A percentile compares a stretch with the other conserved stretches of the same genome.
Conservation (phyloP, 768 basidiomycete species). For the Cyathus striatus region DNA sequence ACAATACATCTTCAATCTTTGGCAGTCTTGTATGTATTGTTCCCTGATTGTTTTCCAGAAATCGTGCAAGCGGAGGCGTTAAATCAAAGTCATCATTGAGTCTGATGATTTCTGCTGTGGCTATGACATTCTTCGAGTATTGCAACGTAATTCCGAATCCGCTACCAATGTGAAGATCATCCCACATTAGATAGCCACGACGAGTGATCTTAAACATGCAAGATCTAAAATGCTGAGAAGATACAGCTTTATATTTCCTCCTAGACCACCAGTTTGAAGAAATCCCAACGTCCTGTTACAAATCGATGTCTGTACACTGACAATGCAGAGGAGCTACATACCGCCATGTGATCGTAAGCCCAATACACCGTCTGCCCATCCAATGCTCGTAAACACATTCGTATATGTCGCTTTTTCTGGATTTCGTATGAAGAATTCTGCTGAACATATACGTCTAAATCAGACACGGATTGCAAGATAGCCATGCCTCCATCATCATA, state of each 20-base stretch:
- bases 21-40: slow-evolving; percentile 39
- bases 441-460: slow-evolving; percentile 53
- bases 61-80: slow-evolving; percentile 56
- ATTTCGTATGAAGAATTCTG: slow-evolving; percentile 57
- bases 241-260: slow-evolving; percentile 47
- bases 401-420: slow-evolving; percentile 46
- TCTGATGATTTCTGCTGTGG: slow-evolving; percentile 52
- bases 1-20: slow-evolving; percentile 40
- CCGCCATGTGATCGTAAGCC: slow-evolving; percentile 59
- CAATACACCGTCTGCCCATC: slow-evolving; percentile 58
- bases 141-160: slow-evolving; percentile 60
- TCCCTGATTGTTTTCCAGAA: slow-evolving; percentile 51
- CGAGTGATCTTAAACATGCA: slow-evolving; percentile 48
- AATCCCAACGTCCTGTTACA: slow-evolving; percentile 40
- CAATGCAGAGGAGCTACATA: slow-evolving; percentile 18
- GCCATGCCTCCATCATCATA: slow-evolving; percentile 58
- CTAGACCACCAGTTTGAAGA: slow-evolving; percentile 37
- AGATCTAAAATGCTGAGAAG: slow-evolving; percentile 36
- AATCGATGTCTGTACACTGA: slow-evolving; percentile 1
- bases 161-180: slow-evolving; percentile 54
- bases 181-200: slow-evolving; percentile 46
- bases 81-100: slow-evolving; percentile 63
- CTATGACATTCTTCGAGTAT: slow-evolving; percentile 46
- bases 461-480: slow-evolving; percentile 38
- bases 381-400: slow-evolving; percentile 59